Conservation (phyloP, 192 early-diverging fungal species). For the Entomortierella lignicola region DNA sequence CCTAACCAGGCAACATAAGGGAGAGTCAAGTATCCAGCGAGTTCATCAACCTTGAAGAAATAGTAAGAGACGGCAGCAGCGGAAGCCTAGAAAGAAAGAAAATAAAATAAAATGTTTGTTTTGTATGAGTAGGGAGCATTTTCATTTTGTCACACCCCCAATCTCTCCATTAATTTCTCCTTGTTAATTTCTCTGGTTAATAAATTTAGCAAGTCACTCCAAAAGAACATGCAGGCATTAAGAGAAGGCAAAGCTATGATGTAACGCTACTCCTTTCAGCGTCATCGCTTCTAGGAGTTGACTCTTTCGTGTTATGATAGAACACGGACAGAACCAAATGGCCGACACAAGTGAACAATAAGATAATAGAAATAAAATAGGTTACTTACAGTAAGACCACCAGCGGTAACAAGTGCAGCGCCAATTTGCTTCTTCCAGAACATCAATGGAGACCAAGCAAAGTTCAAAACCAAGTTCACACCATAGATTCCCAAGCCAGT, state of each 20-base stretch:
- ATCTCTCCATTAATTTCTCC: too few species aligned
- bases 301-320: too few species aligned
- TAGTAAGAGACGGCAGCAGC: conserved; percentile 31
- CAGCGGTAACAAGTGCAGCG: conserved; percentile 36
- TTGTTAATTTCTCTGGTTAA: too few species aligned
- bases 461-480: conserved; percentile 39
- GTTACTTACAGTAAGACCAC: conserved; percentile 35
- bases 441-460: conserved; percentile 46
- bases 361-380: conserved; percentile 28
- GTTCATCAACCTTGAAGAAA: conserved; percentile 52
- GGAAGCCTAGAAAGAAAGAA: too few species aligned
- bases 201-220: too few species aligned
- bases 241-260: too few species aligned
- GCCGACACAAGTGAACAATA: conserved; percentile 20
- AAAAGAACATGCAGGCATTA: too few species aligned
- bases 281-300: too few species aligned
- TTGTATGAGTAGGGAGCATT: too few species aligned
- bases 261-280: too few species aligned
- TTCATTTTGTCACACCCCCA: too few species aligned
- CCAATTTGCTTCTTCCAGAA: conserved; percentile 45
- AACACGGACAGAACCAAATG: background rate
- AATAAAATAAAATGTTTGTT: too few species aligned
- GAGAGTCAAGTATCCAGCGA: conserved; percentile 43
- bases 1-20: conserved; percentile 51
- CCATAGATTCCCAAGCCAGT: conserved; percentile 39